These are phyloP conservation scores for Penicillium argentinense DNA, from an alignment of 495 filamentous ascomycete genomes.

Conservation along the genomic window DNA sequence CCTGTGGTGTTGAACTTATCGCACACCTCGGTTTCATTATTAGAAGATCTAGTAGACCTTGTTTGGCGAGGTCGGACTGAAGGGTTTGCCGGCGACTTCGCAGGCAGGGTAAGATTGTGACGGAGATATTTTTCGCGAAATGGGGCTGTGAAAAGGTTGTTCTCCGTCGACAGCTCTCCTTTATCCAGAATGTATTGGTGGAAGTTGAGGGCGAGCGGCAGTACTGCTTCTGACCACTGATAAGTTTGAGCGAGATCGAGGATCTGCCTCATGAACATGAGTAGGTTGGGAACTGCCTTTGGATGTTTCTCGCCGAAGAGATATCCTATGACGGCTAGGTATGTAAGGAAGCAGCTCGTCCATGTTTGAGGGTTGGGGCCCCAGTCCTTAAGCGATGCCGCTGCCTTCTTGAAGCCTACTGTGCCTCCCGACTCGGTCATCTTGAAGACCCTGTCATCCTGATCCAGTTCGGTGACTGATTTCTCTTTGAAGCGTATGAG, in stretches of 20 bases:
- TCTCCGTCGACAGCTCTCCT: not conserved
- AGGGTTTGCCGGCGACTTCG: no score
- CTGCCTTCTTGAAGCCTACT: not conserved
- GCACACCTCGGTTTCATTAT: no score
- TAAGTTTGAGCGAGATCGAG: not conserved
- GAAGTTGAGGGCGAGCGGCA: not conserved
- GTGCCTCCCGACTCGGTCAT: constrained; percentile 4
- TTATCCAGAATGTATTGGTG: not conserved
- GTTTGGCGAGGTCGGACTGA: no score
- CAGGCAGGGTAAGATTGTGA: not conserved
- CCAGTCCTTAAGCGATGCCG: not conserved
- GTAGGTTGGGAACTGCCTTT: not conserved
- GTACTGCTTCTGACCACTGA: not conserved
- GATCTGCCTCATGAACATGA: not conserved
- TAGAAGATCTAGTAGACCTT: no score
- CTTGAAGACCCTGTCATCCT: constrained; percentile 5
- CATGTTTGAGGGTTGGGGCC: not conserved
- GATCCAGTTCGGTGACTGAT: constrained; percentile 7
- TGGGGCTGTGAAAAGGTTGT: not conserved
- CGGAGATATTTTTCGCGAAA: not conserved
- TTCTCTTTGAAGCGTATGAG: constrained; percentile 7
- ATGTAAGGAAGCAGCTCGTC: not conserved
- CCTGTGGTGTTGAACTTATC: no score
- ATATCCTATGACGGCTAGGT: not conserved
- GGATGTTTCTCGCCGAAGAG: not conserved